Evolutionary conservation across 2,329 filamentous ascomycete species (phyloP).

Genomic region (Phyllosticta citriasiana): DNA sequence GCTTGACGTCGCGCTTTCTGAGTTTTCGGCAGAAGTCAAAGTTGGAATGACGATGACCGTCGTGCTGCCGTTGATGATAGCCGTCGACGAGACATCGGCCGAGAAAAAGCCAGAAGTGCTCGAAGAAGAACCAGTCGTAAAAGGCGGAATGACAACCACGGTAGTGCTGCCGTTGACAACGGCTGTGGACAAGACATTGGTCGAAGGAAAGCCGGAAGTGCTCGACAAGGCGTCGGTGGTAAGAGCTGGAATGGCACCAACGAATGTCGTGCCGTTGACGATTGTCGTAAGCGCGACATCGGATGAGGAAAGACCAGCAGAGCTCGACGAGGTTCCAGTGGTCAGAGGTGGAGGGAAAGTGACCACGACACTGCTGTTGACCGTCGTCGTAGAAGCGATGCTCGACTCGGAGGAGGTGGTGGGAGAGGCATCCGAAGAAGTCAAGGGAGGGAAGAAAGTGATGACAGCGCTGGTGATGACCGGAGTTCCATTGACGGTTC

Average conservation of each 20-base stretch:
- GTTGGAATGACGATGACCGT: too few species aligned
- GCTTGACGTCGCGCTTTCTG: too few species aligned
- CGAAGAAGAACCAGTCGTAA: neutral
- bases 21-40: too few species aligned
- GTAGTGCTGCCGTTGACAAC: neutral
- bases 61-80: neutral
- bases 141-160: neutral
- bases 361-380: too few species aligned
- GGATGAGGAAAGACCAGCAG: neutral
- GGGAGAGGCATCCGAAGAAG: too few species aligned
- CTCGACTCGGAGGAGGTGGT: neutral
- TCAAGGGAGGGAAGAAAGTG: neutral
- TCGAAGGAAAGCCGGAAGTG: neutral
- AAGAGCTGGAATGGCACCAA: neutral
- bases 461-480: neutral
- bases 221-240: neutral
- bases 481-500: neutral
- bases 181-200: neutral
- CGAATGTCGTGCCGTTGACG: neutral
- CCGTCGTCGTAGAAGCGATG: neutral
- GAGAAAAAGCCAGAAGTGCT: neutral
- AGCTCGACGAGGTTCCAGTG: neutral
- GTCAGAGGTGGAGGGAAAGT: too few species aligned
- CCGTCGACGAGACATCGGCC: neutral
- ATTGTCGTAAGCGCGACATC: too few species aligned